Evolutionary conservation across 139 green algal genomes (phyloP).

Genomic region (Chlamydomonas applanata): DNA sequence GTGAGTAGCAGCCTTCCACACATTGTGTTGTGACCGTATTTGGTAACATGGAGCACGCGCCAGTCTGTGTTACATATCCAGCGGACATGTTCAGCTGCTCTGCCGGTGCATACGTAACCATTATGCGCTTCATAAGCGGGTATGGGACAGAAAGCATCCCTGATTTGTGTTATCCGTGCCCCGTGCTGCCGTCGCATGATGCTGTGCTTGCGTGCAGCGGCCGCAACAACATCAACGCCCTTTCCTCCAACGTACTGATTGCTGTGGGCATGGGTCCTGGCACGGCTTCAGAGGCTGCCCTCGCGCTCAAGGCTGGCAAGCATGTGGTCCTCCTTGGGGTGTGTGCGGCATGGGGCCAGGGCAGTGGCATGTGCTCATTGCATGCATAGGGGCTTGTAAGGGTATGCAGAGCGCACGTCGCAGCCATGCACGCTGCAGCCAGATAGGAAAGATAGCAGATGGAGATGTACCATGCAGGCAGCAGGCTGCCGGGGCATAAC

Average conservation of each 20-base stretch:
- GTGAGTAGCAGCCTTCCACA: too few species aligned
- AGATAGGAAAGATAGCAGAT: too few species aligned
- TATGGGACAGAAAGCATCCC: not conserved
- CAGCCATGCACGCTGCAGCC: too few species aligned
- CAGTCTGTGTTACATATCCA: not conserved
- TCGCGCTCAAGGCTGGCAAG: conserved; percentile 38
- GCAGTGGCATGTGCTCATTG: not conserved
- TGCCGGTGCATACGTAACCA: not conserved
- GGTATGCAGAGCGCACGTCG: not conserved
- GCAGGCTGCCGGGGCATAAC: not conserved
- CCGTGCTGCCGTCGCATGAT: not conserved
- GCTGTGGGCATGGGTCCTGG: conserved; percentile 40
- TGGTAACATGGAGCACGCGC: not conserved
- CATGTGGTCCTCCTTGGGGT: conserved; percentile 21
- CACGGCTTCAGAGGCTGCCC: conserved; percentile 27
- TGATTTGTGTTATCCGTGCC: not conserved
- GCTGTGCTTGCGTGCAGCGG: conserved; percentile 6
- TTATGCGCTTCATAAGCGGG: not conserved
- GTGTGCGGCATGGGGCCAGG: not conserved
- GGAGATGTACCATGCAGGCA: not conserved
- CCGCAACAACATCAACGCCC: conserved; percentile 44
- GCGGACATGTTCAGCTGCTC: not conserved
- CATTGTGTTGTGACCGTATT: not conserved
- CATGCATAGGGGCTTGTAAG: not conserved
- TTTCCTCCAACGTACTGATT: conserved; percentile 31